Percentiles rank a stretch among this genome's conserved stretches.
These are phyloP conservation scores for Porphyrellus cyaneotinctus DNA, from an alignment of 768 basidiomycete genomes.

Conservation along the genomic window DNA sequence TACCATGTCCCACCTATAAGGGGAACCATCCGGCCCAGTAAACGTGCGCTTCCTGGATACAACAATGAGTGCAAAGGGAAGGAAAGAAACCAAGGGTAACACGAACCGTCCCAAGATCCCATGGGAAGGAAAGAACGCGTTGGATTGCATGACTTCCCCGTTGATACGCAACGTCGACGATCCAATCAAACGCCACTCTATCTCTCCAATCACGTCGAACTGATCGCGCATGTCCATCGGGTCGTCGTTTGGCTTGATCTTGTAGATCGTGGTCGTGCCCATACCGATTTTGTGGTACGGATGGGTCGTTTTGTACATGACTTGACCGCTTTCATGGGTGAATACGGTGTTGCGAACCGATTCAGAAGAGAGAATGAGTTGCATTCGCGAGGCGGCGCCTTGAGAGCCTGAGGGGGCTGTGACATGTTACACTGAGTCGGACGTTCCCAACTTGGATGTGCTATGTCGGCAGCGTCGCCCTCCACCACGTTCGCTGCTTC, in stretches of 20 bases:
- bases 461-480: slow-evolving; percentile 12
- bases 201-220: slow-evolving; percentile 27
- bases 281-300: slow-evolving; percentile 2
- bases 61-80: not conserved
- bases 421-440: not conserved
- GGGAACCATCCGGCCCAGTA: slow-evolving; percentile 29
- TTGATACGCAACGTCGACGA: slow-evolving; percentile 30
- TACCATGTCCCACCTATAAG: slow-evolving; percentile 34
- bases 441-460: not conserved
- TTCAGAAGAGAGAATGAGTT: slow-evolving; percentile 21
- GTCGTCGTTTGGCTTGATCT: slow-evolving; percentile 21
- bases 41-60: slow-evolving; percentile 27
- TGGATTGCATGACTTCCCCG: slow-evolving; percentile 24
- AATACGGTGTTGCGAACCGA: slow-evolving; percentile 23
- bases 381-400: slow-evolving; percentile 10
- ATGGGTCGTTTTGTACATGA: slow-evolving; percentile 29
- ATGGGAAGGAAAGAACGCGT: slow-evolving; percentile 21
- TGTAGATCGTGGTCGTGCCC: slow-evolving; percentile 25
- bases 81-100: not conserved
- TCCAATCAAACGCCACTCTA: slow-evolving; percentile 32
- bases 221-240: slow-evolving; percentile 19
- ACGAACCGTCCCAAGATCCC: slow-evolving; percentile 25
- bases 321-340: slow-evolving; percentile 24
- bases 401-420: not conserved
- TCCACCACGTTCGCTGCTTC: slow-evolving; percentile 46